phyloP scores from a whole-genome alignment of 2,329 filamentous ascomycete genomes.

The Xylaria sp. region DNA sequence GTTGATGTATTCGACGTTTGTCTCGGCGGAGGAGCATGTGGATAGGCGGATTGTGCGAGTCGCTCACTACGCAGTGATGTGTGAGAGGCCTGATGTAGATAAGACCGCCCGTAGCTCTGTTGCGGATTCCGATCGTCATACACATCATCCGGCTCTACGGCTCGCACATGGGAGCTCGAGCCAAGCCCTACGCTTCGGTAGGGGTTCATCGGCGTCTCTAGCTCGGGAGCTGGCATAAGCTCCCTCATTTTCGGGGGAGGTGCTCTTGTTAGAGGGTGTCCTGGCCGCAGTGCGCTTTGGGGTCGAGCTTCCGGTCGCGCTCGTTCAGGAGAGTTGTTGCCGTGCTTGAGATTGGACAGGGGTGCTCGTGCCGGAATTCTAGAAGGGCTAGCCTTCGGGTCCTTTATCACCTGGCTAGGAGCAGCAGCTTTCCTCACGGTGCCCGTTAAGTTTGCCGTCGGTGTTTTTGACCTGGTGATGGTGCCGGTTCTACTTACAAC shows the following conservation, averaged over 20 bases:
- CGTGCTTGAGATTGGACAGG: constrained; percentile 74
- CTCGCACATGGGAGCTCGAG: constrained; percentile 66
- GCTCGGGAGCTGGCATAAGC: constrained; percentile 63
- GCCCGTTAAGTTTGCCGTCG: constrained; percentile 54
- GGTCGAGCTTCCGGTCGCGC: constrained; percentile 57
- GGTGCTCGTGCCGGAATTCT: constrained; percentile 77
- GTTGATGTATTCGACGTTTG: constrained; percentile 83
- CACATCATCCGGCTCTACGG: constrained; percentile 80
- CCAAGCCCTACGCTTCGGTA: constrained; percentile 60
- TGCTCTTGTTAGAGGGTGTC: constrained; percentile 67
- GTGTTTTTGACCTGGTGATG: constrained; percentile 63
- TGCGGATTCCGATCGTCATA: constrained; percentile 74
- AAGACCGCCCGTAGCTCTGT: constrained; percentile 51
- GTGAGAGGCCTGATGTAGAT: constrained; percentile 47
- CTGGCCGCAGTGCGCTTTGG: constrained; percentile 60
- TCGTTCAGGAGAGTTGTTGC: constrained; percentile 85
- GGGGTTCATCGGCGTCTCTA: constrained; percentile 60
- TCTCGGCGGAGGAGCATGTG: constrained; percentile 59
- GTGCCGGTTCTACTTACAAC: constrained; percentile 50
- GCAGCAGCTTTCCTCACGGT: constrained; percentile 49
- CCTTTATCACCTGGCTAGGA: constrained; percentile 43
- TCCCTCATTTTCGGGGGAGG: constrained; percentile 95
- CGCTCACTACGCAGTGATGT: constrained; percentile 56
- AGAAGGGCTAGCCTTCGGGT: constrained; percentile 65
- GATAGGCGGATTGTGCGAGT: constrained; percentile 51